These are phyloP conservation scores for Paraleonurus japonicus DNA, from an alignment of 257 asterid genomes.

Conservation along the genomic window DNA sequence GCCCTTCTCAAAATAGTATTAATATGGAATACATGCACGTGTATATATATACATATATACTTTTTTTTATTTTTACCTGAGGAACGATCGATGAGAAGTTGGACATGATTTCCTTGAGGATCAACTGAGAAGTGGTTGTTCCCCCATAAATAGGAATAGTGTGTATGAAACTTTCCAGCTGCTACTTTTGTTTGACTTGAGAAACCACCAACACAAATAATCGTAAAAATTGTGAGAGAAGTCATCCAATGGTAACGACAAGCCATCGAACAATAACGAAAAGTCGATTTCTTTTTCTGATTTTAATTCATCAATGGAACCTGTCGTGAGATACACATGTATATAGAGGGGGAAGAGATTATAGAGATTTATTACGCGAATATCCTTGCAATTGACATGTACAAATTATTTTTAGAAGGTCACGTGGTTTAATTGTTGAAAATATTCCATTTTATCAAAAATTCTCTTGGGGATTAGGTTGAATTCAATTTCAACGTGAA, in stretches of 20 bases:
- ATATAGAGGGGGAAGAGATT: too few relatives aligned
- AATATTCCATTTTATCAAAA: too few relatives aligned
- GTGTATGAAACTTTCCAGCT: conserved; percentile 23
- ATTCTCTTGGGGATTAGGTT: too few relatives aligned
- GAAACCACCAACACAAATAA: neutral
- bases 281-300: neutral
- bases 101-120: conserved; percentile 37
- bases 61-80: too few relatives aligned
- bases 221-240: neutral
- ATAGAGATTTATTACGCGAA: too few relatives aligned
- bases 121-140: conserved; percentile 32
- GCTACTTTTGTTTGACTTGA: neutral
- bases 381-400: too few relatives aligned
- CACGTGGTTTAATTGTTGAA: too few relatives aligned
- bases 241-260: conserved; percentile 23
- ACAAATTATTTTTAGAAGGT: too few relatives aligned
- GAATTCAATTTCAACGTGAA: too few relatives aligned
- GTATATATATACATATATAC: too few relatives aligned
- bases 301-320: neutral
- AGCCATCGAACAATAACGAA: conserved; percentile 18
- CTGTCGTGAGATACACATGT: neutral
- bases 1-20: too few relatives aligned
- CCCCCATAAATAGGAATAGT: conserved; percentile 48
- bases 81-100: conserved; percentile 36
- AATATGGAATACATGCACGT: neutral